Base-by-base conservation (phyloP, 805 yeast genomes). In the Candida saitoana region DNA sequence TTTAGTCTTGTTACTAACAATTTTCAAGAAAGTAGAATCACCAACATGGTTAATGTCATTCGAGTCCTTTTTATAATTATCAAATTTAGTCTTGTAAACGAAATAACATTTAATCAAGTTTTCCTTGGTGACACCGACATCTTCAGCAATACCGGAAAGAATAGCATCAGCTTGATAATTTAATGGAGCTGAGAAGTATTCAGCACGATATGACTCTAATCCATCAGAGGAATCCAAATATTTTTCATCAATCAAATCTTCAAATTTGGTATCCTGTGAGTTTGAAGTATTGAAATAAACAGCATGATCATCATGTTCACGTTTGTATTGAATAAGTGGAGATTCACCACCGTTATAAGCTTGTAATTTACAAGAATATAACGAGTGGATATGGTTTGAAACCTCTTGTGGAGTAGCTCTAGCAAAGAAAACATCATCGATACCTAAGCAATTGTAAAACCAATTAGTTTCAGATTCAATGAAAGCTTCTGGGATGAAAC, bases 281-380 rank as follows among this genome's bases (percentile, higher is more conserved):
- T 59, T 62, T 8, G 70, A 55, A 25, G 95, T 80, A 58, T 87
- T 96, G 62, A 91, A 87, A 60, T 85, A 93, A 27, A 88, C 93
- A 1, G 96, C 96, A 57, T 88, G 96, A 59, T 85, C 90, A 14
- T 79, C 83, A 36, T 78, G 76, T 60, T 87, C 90, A 48, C 89
- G 76, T 59, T 82, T 83, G 61, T 88, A 87, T 48, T 83, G 87
- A 49, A 91, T 82, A 49, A 80, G 76, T 16, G 83, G 82, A 48
- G 69, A 67, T 12, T 50, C 47, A 17, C 34, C 41, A 14, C 42
- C 45, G 12, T 46, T 52, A 44, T 63, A 87, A 5, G 96, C 95
- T 52, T 91, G 93, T 41, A 93, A 77, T 61, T 93, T 93, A 43
- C 97, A 90, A 25, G 96, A 87, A 65, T 91, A 91, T 41, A 91